Percentiles rank a stretch among this genome's conserved stretches.
phyloP scores from a whole-genome alignment of 306 rosid species.

The Vigna mungo region DNA sequence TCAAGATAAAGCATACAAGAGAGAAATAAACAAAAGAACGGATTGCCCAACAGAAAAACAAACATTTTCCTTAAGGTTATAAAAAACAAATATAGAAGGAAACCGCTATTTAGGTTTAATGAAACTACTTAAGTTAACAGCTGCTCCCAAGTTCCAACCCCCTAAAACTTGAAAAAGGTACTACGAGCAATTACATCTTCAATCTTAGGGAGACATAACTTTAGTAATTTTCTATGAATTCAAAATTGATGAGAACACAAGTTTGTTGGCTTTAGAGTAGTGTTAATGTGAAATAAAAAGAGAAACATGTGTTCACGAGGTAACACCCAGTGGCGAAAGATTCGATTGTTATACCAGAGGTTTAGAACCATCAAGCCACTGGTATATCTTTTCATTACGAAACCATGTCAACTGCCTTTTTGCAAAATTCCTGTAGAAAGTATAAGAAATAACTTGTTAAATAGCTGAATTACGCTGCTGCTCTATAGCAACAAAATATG shows the following conservation, averaged over 20 bases:
- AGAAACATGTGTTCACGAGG: constrained; percentile 18
- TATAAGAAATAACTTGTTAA: constrained; percentile 21
- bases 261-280: constrained; percentile 4
- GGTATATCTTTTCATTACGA: constrained; percentile 83
- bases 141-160: neutral
- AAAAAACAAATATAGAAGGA: neutral
- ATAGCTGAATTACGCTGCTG: neutral
- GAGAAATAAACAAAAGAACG: neutral
- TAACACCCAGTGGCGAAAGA: constrained; percentile 18
- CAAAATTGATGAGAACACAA: constrained; percentile 17
- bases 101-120: constrained; percentile 10
- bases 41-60: constrained; percentile 19
- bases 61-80: neutral
- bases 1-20: constrained; percentile 33
- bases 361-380: constrained; percentile 95
- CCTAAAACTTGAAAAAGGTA: neutral
- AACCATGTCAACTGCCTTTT: constrained; percentile 94
- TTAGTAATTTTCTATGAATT: neutral
- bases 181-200: neutral
- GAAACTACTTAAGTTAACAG: constrained; percentile 29
- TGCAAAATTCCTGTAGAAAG: constrained; percentile 82
- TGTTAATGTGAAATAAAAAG: constrained; percentile 3
- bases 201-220: constrained; percentile 12
- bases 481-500: constrained; percentile 2
- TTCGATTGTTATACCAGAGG: constrained; percentile 67